These are phyloP conservation scores for Stevia rebaudiana DNA, from an alignment of 140 eudicot species.

Conservation along the genomic window DNA sequence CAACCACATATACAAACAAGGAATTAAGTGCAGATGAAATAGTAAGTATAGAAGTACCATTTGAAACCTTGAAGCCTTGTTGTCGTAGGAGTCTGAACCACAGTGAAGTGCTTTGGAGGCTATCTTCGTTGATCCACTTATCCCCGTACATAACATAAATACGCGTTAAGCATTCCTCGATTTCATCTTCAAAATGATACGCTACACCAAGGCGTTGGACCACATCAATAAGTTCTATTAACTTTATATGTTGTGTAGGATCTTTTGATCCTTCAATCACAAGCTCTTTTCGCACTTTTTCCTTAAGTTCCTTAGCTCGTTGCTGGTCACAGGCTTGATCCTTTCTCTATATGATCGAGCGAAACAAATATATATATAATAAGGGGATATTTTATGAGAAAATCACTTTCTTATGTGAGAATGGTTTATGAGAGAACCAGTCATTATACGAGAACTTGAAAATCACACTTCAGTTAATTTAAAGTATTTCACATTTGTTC, in stretches of 20 bases:
- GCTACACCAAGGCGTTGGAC: conserved; percentile 34
- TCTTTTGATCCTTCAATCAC: not conserved
- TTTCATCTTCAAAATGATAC: conserved; percentile 32
- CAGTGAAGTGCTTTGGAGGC: conserved; percentile 36
- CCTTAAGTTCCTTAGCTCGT: conserved; percentile 19
- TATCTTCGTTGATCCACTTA: not conserved
- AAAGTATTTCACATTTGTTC: too few relatives aligned
- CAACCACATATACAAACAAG: too few relatives aligned
- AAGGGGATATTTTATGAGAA: too few relatives aligned
- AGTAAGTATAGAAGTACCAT: conserved; percentile 27
- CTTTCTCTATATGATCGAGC: not conserved
- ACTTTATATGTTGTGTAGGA: conserved; percentile 3
- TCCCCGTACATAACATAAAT: conserved; percentile 8
- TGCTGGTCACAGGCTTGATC: conserved; percentile 12
- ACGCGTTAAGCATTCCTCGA: conserved; percentile 17
- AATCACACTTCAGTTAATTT: too few relatives aligned
- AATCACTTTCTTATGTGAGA: too few relatives aligned
- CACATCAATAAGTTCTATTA: conserved; percentile 25
- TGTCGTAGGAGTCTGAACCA: conserved; percentile 55
- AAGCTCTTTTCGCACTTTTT: conserved; percentile 26
- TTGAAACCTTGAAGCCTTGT: conserved; percentile 48
- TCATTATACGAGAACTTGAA: too few relatives aligned
- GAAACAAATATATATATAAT: not conserved
- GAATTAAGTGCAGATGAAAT: too few relatives aligned
- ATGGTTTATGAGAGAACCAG: too few relatives aligned